Conservation (phyloP, 2,329 filamentous ascomycete species). For the Fusarium beomiforme region DNA sequence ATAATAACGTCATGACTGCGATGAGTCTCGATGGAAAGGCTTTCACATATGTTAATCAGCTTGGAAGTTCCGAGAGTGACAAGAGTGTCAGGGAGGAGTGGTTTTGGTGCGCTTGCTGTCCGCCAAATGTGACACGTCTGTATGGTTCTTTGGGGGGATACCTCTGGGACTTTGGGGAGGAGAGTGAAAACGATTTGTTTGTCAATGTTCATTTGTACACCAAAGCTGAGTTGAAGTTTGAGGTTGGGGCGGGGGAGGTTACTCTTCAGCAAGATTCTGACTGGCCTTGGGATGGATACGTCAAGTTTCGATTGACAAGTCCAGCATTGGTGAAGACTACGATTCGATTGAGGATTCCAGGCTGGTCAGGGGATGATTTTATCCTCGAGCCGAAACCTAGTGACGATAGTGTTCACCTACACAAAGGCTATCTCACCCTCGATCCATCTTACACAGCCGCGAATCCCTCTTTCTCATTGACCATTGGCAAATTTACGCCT, state of each 20-base stretch:
- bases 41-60: constrained; percentile 71
- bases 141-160: constrained; percentile 67
- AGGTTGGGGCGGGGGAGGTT: constrained; percentile 48
- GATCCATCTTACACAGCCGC: constrained; percentile 51
- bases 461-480: constrained; percentile 49
- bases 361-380: constrained; percentile 55
- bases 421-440: constrained; percentile 61
- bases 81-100: constrained; percentile 11
- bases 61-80: constrained; percentile 54
- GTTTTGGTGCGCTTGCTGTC: constrained; percentile 69
- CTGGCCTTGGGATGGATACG: constrained; percentile 66
- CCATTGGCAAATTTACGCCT: constrained; percentile 57
- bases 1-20: constrained; percentile 68
- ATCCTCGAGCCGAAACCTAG: constrained; percentile 49
- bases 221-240: constrained; percentile 56
- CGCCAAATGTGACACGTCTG: constrained; percentile 66
- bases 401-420: constrained; percentile 21
- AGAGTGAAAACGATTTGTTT: constrained; percentile 41
- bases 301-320: constrained; percentile 56
- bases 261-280: constrained; percentile 54
- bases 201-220: constrained; percentile 68
- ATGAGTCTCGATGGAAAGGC: constrained; percentile 65
- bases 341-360: constrained; percentile 63
- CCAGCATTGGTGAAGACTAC: constrained; percentile 41
- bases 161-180: constrained; percentile 57